Percentiles rank a stretch among this genome's conserved stretches.
Conservation (phyloP, 75 land plant species). For the Sequoia sempervirens region DNA sequence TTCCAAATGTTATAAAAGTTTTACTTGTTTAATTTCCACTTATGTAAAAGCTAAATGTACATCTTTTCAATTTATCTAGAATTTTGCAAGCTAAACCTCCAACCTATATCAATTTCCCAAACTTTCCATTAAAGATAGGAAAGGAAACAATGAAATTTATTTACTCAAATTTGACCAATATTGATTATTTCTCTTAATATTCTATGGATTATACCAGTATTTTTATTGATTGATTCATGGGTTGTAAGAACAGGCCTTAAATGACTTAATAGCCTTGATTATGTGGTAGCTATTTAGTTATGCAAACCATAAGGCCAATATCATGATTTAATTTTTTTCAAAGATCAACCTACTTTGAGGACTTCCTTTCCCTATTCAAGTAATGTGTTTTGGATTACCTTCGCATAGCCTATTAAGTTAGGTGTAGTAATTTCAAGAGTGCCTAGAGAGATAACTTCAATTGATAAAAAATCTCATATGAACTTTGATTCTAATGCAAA, state of each 20-base stretch:
- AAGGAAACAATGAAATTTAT: background rate
- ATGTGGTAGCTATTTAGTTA: too few relatives aligned
- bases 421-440: background rate
- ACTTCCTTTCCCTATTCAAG: too few relatives aligned
- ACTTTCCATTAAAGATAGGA: background rate
- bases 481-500: background rate
- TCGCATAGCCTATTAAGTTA: background rate
- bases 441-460: background rate
- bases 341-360: too few relatives aligned
- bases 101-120: background rate
- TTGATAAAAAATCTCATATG: background rate
- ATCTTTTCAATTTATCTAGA: too few relatives aligned
- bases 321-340: background rate
- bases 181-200: background rate
- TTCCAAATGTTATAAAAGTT: background rate
- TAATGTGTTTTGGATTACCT: too few relatives aligned
- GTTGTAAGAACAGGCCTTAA: too few relatives aligned
- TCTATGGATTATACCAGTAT: background rate
- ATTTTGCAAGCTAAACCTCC: too few relatives aligned
- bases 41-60: background rate
- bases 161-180: background rate
- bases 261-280: too few relatives aligned
- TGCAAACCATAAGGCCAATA: too few relatives aligned
- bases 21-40: background rate
- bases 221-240: too few relatives aligned